Base-by-base conservation (phyloP, 2,329 filamentous ascomycete species). In the Fusarium ramigenum region DNA sequence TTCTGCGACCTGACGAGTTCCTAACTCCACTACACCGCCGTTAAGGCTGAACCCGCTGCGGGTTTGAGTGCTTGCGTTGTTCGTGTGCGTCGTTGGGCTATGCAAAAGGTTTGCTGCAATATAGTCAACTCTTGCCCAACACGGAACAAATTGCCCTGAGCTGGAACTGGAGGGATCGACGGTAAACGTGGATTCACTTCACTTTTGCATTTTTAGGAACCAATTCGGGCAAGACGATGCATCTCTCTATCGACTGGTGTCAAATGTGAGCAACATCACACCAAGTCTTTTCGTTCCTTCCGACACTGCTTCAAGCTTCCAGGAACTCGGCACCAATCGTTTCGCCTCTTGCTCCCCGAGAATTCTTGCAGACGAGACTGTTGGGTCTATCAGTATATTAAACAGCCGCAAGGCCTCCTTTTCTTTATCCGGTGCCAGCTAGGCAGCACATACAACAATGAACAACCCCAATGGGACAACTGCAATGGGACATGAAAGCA, bases 391-490 rank as follows among this genome's bases (percentile, higher is more conserved):
- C 34, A 54, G 44, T 16, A 34, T 58, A 32, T 44, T 28, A 30
- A 32, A 46, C 37, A 25, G 30, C 36, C 54, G 34, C 7, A 43
- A 43, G 39, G 36, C 39, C 60, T 39, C 49, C 60, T 60, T 50
- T 50, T 30, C 37, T 37, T 44, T 37, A 67, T 60, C 72, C 64
- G 67, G 70, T 70, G 64, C 70, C 70, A 72, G 66, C 64, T 78
- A 65, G 73, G 69, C 60, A 43, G 63, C 37, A 56, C 46, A 43
- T 42, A 40, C 57, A 79, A 70, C 53, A 21, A 83, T 83, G 82
- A 80, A 83, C 56, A 79, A 79, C 70, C 70, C 77, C 57, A 80
- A 81, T 64, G 80, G 75, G 54, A 78, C 80, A 61, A 75, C 78
- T 39, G 66, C 74, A 43, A 79, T 82, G 76, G 78, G 77, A 19